These are phyloP conservation scores for Penicillium palitans DNA, from an alignment of 2,329 filamentous ascomycete species.

Conservation along the genomic window DNA sequence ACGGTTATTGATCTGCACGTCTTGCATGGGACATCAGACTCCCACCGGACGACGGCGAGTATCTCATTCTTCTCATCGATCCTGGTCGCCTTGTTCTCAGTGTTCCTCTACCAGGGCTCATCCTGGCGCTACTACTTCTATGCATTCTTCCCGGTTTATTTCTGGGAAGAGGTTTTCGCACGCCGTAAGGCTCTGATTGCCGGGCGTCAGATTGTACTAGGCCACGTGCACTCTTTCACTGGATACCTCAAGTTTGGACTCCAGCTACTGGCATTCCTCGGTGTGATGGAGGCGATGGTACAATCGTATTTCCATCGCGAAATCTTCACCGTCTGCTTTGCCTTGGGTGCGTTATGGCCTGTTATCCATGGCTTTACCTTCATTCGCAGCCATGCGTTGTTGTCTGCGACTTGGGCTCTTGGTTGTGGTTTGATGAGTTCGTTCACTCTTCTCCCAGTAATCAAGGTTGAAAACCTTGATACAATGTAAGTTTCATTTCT, in stretches of 20 bases:
- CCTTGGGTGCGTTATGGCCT: constrained; percentile 78
- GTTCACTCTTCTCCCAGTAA: constrained; percentile 85
- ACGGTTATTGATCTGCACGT: constrained; percentile 88
- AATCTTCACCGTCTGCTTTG: constrained; percentile 77
- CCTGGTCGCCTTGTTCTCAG: constrained; percentile 73
- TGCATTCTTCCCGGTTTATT: constrained; percentile 85
- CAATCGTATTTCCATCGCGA: constrained; percentile 90
- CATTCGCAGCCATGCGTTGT: constrained; percentile 61
- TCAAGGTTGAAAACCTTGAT: constrained; percentile 75
- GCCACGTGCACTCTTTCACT: constrained; percentile 62
- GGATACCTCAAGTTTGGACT: constrained; percentile 61
- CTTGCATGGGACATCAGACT: constrained; percentile 66
- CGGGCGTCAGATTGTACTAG: constrained; percentile 68
- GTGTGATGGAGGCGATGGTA: constrained; percentile 75
- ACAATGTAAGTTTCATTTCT: constrained; percentile 63
- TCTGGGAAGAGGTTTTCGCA: constrained; percentile 95
- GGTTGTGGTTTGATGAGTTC: constrained; percentile 82
- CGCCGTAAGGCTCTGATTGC: constrained; percentile 67
- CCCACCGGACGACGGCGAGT: constrained; percentile 62
- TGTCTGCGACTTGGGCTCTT: constrained; percentile 70
- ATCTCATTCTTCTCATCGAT: constrained; percentile 71
- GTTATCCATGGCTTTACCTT: constrained; percentile 71
- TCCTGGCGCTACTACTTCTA: constrained; percentile 86
- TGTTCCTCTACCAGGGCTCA: constrained; percentile 76
- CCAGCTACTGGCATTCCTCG: constrained; percentile 68